These are phyloP conservation scores for Ophiobolus disseminans DNA, from an alignment of 2,329 filamentous ascomycete genomes.

Conservation along the genomic window DNA sequence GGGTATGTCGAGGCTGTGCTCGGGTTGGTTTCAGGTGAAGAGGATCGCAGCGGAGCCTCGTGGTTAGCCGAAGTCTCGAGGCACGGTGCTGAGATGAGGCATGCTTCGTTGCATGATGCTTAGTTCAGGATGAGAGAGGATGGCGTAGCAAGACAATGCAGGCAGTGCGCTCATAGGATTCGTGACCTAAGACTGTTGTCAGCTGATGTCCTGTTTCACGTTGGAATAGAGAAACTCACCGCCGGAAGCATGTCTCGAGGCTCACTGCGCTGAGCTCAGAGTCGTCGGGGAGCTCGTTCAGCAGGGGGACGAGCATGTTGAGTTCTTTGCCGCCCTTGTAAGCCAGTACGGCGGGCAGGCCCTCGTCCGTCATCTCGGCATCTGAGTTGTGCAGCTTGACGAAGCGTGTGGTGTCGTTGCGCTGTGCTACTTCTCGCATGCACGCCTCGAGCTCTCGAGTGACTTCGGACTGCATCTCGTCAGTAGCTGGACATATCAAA, in stretches of 20 bases:
- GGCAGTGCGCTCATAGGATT: conserved; percentile 28
- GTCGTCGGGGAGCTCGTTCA: conserved; percentile 79
- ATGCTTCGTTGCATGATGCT: neutral
- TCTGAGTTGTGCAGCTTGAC: conserved; percentile 90
- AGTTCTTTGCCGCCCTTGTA: conserved; percentile 92
- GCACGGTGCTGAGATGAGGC: neutral
- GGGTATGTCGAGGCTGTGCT: too few species aligned
- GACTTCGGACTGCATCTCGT: conserved; percentile 71
- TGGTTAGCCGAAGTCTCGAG: too few species aligned
- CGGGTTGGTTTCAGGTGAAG: too few species aligned
- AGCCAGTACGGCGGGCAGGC: conserved; percentile 85
- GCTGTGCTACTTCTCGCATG: conserved; percentile 74
- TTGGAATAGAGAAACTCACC: conserved; percentile 36
- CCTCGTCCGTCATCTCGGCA: conserved; percentile 90
- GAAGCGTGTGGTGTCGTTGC: conserved; percentile 78
- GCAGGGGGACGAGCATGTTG: conserved; percentile 84
- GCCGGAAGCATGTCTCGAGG: conserved; percentile 64
- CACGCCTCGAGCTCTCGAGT: conserved; percentile 81
- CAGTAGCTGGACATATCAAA: neutral
- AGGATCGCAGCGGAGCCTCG: too few species aligned
- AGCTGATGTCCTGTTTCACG: conserved; percentile 30
- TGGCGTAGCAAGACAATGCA: neutral
- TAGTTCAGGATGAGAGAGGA: neutral
- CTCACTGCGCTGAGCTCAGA: conserved; percentile 59
- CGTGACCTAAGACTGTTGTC: conserved; percentile 33